Evolutionary conservation across 768 basidiomycete species (phyloP).

Genomic region (Pisolithus sp.): DNA sequence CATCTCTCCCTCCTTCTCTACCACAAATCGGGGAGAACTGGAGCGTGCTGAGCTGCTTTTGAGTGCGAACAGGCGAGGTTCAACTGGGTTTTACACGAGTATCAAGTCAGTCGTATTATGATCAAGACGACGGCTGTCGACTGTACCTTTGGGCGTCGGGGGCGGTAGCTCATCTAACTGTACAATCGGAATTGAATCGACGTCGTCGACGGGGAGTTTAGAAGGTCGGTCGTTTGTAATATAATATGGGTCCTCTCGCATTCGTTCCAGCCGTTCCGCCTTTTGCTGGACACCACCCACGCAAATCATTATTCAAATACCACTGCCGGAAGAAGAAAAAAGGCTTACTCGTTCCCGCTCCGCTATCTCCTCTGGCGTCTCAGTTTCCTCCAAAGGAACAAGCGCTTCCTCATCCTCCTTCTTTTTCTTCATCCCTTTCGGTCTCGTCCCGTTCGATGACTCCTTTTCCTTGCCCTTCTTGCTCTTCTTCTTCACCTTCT

Average conservation of each 20-base stretch:
- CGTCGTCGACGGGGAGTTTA: constrained; percentile 41
- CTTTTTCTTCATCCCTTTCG: constrained; percentile 43
- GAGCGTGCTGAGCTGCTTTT: constrained; percentile 35
- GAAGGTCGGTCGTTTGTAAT: constrained; percentile 58
- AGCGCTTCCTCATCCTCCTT: constrained; percentile 27
- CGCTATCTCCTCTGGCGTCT: constrained; percentile 53
- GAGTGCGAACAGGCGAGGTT: constrained; percentile 41
- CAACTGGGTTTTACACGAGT: constrained; percentile 14
- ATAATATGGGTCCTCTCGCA: constrained; percentile 89
- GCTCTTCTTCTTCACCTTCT: constrained; percentile 36
- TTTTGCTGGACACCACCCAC: constrained; percentile 45
- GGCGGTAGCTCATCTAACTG: constrained; percentile 68
- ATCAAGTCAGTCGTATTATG: constrained; percentile 21
- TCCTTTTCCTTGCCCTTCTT: constrained; percentile 45
- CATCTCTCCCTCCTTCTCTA: constrained; percentile 84
- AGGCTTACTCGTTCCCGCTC: constrained; percentile 59
- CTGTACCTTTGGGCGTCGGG: constrained; percentile 27
- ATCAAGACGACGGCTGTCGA: neutral
- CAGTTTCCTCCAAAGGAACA: constrained; percentile 36
- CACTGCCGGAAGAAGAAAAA: neutral
- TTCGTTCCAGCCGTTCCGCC: constrained; percentile 66
- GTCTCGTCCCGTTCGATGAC: constrained; percentile 17
- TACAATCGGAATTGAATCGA: constrained; percentile 93
- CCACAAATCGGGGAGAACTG: constrained; percentile 44
- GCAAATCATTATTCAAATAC: constrained; percentile 3